Percentiles rank a stretch among this genome's conserved stretches.
These are phyloP conservation scores for Stygiomarasmius scandens DNA, from an alignment of 1,284 basidiomycete genomes.

Conservation along the genomic window DNA sequence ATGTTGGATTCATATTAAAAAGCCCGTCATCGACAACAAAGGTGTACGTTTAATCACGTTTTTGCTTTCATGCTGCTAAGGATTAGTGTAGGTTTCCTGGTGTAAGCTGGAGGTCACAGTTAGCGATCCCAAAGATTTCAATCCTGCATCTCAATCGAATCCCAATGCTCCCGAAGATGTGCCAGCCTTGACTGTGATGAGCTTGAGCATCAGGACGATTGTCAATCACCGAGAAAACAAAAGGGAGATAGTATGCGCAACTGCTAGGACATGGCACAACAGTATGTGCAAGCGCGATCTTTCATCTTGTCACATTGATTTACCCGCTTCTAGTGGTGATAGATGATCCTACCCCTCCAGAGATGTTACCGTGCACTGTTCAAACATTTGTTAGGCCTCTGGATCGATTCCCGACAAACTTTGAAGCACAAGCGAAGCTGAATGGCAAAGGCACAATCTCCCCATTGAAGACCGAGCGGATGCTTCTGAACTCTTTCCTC, in stretches of 20 bases:
- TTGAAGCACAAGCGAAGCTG: slow-evolving; percentile 70
- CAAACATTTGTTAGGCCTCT: slow-evolving; percentile 93
- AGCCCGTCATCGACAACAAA: slow-evolving; percentile 72
- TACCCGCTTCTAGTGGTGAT: slow-evolving; percentile 62
- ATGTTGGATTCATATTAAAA: slow-evolving; percentile 92
- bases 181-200: slow-evolving; percentile 92
- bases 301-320: slow-evolving; percentile 1
- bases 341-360: slow-evolving; percentile 89
- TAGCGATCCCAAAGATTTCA: slow-evolving; percentile 85
- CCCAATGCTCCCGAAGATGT: slow-evolving; percentile 74
- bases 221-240: slow-evolving; percentile 95
- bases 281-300: slow-evolving; percentile 47
- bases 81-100: slow-evolving; percentile 78
- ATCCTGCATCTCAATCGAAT: slow-evolving; percentile 80
- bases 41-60: slow-evolving; percentile 53
- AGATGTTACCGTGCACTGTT: slow-evolving; percentile 79
- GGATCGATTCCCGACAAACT: slow-evolving; percentile 86
- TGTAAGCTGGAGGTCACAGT: slow-evolving; percentile 93
- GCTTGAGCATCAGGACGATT: slow-evolving; percentile 87
- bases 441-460: slow-evolving; percentile 75
- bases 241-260: slow-evolving; percentile 88
- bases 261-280: slow-evolving; percentile 87
- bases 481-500: slow-evolving; percentile 83
- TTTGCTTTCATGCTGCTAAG: background rate
- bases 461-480: slow-evolving; percentile 82